Base-by-base conservation (phyloP, 169 alveolate species). In the Cytauxzoon felis region DNA sequence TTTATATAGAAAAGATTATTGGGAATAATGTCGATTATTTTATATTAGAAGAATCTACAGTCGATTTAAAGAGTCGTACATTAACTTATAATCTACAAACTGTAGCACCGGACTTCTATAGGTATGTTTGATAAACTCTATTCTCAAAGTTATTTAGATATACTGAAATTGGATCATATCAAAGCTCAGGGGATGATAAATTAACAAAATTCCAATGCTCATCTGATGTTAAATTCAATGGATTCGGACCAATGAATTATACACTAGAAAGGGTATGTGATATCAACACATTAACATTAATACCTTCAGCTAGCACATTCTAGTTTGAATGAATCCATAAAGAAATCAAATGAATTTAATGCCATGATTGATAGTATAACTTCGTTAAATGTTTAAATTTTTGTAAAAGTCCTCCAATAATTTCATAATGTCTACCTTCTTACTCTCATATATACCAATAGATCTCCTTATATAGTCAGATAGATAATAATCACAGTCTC, bases 1-100 rank as follows among this genome's bases (percentile, higher is more conserved):
- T 6, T 13, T 26, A 50, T 53, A 7, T 16, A 72, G 82, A 61
- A 38, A 57, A 61, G 49, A 41, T 72, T 4, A 52, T 62, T 29
- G 75, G 78, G 8, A 48, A 51, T 9, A 61, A 65, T 57, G 36
- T 48, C n/a, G 82, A 72, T 8, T 72, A 61, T 51, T 30, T 23
- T 54, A 33, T 72, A 8, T 69, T 72, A 27, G 82, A 72, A 45
- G 82, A 72, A 30, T 61, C 82, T 16, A 24, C 32, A 30, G 78
- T 72, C 1, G 82, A 72, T 23, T 19, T 72, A 43, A 43, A 60
- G 21, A 49, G 26, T n/a, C 27, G 73, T 16, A 33, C 30, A 11
- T 19, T 72, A n/a, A 62, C 82, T 6, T 58, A 61, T 19, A 60
- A 41, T 3, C 45, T 65, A n/a, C n/a, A 16, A 1, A 69, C 78